Conservation (phyloP, 2,329 filamentous ascomycete genomes). For the Hymenotorrendiella dingleyae region DNA sequence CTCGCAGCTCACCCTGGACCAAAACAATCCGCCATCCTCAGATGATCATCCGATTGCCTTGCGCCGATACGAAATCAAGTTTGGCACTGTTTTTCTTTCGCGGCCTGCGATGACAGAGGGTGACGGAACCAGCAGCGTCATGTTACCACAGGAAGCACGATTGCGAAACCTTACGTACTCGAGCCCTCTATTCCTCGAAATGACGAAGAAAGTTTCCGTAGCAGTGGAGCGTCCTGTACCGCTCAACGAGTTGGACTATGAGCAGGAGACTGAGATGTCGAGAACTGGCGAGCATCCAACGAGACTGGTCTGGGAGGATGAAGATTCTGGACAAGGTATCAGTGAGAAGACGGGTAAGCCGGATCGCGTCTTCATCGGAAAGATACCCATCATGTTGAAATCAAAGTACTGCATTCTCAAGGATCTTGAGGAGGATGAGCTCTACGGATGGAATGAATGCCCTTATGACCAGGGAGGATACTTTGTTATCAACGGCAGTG, state of each 20-base stretch:
- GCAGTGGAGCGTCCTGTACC: conserved; percentile 70
- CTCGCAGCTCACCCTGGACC: conserved; percentile 84
- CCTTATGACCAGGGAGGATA: conserved; percentile 98
- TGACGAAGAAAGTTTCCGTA: conserved; percentile 77
- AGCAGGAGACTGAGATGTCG: conserved; percentile 50
- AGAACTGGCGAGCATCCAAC: conserved; percentile 53
- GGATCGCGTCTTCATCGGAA: conserved; percentile 77
- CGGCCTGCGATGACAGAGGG: conserved; percentile 89
- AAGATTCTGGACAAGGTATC: conserved; percentile 31
- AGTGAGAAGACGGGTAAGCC: conserved; percentile 44
- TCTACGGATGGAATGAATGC: conserved; percentile 92
- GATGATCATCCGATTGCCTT: conserved; percentile 77
- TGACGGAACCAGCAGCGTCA: conserved; percentile 77
- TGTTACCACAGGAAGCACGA: conserved; percentile 91
- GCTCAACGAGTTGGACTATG: conserved; percentile 62
- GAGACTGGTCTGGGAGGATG: conserved; percentile 54
- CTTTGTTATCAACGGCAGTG: conserved; percentile 98
- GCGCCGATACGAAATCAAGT: conserved; percentile 90
- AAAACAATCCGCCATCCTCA: conserved; percentile 72
- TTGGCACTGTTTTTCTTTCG: conserved; percentile 83
- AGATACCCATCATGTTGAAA: conserved; percentile 96
- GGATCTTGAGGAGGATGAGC: conserved; percentile 73
- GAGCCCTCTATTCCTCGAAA: conserved; percentile 82
- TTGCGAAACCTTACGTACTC: conserved; percentile 95
- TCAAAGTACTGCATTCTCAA: conserved; percentile 91